Base-by-base conservation (phyloP, 192 early-diverging fungal genomes). In the Coemansia sp. region DNA sequence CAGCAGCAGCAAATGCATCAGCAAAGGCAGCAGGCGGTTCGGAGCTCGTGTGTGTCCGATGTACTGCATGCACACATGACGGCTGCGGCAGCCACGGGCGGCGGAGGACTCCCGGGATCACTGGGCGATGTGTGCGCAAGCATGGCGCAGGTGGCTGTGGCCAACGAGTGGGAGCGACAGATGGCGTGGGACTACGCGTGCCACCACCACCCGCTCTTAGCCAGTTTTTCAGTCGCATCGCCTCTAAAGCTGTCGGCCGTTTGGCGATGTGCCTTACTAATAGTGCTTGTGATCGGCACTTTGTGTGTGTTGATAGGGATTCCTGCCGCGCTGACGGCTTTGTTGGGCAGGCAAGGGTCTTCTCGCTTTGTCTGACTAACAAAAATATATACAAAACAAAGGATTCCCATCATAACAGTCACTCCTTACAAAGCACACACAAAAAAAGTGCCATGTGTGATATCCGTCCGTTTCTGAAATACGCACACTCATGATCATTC, bases 111-210 rank as follows among this genome's bases (percentile, higher is more conserved):
- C 40, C 44, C 67, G 6, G 59, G 35, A 9, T 44, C 67, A 6
- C 58, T 69, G 30, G 67, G 67, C 59, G 47, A 69, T 47, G 33
- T 62, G 59, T 61, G 55, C 28, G 55, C 46, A 6, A 62, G 67
- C 23, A 59, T 66, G 62, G 72, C 73, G 30, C 73, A 68, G 49
- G 59, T 65, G 43, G 39, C 73, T 7, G 39, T 70, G 40, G 42
- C 67, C 35, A 50, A 43, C n/a, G 67, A 72, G 66, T 69, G 73
- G 62, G 70, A 69, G 38, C 65, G 66, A 70, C 74, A 74, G 62
- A 60, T 73, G 59, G 65, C 64, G 32, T 82, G 79, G 79, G 75
- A 82, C 58, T 82, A 76, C 42, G 74, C 74, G 33, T 76, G 79
- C 64, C 65, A 68, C 40, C 71, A 73, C 19, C 79, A 82, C 53